These are phyloP conservation scores for Pugionium cornutum DNA, from an alignment of 345 rosid species.

Conservation along the genomic window DNA sequence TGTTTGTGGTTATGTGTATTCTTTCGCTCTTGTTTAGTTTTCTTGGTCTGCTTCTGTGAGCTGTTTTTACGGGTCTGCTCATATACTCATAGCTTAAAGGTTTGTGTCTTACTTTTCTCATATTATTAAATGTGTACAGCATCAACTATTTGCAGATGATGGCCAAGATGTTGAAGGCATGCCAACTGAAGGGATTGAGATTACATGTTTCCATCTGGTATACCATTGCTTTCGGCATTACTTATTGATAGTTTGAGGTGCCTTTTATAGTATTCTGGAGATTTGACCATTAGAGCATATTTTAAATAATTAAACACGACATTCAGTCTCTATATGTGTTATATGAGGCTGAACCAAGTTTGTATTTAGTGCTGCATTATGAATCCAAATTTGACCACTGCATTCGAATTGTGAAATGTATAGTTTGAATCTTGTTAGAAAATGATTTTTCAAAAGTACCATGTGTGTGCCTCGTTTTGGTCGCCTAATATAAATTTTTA, in stretches of 20 bases:
- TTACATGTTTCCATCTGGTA: constrained; percentile 90
- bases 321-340: background rate
- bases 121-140: constrained; percentile 16
- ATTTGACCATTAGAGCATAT: background rate
- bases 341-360: constrained; percentile 6
- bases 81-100: background rate
- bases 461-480: background rate
- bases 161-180: constrained; percentile 76
- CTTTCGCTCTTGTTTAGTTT: constrained; percentile 7
- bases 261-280: constrained; percentile 6
- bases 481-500: constrained; percentile 18
- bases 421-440: constrained; percentile 12
- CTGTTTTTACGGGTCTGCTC: background rate
- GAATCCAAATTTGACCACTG: background rate
- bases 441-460: background rate
- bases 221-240: background rate
- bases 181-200: constrained; percentile 89
- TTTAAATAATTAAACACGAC: background rate
- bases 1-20: background rate
- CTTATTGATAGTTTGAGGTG: constrained; percentile 17
- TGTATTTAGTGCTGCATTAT: constrained; percentile 7
- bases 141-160: constrained; percentile 38
- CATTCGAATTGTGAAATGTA: background rate
- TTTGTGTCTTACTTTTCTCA: background rate
- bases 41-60: background rate